Conservation (phyloP, 345 rosid species). For the Melaleuca alternifolia region DNA sequence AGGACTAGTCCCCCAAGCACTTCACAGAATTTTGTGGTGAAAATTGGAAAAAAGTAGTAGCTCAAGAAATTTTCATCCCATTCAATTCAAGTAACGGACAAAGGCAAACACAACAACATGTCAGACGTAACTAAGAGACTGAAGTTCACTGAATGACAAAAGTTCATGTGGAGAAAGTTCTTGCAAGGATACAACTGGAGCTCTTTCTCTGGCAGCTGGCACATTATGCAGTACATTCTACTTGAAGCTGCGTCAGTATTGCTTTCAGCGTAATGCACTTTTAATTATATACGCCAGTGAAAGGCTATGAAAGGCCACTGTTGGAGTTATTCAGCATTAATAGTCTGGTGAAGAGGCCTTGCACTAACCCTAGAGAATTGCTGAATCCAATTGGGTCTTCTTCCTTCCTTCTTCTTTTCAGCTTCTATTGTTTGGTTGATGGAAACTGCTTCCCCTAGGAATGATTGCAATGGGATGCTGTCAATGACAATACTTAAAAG, state of each 20-base stretch:
- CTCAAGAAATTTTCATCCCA: not conserved
- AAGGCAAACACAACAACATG: not conserved
- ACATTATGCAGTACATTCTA: not conserved
- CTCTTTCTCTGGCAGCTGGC: not conserved
- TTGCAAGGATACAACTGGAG: not conserved
- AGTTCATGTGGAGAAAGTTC: not conserved
- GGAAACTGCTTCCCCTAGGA: not conserved
- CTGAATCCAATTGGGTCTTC: not conserved
- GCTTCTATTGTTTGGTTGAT: not conserved
- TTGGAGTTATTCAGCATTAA: not conserved
- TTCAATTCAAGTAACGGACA: not conserved
- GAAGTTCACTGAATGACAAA: not conserved
- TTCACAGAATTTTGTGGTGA: not conserved
- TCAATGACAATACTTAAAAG: not conserved
- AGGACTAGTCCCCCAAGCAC: not conserved
- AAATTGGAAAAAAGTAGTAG: not conserved
- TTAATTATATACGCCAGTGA: not conserved
- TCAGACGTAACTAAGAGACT: not conserved
- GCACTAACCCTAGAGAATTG: not conserved
- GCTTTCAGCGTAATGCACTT: not conserved
- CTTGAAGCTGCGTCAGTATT: not conserved
- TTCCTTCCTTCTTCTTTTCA: not conserved
- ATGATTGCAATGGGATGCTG: not conserved
- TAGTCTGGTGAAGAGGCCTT: not conserved
- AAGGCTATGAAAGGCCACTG: not conserved